Conservation (phyloP, 257 asterid species). For the Petunia secreta region DNA sequence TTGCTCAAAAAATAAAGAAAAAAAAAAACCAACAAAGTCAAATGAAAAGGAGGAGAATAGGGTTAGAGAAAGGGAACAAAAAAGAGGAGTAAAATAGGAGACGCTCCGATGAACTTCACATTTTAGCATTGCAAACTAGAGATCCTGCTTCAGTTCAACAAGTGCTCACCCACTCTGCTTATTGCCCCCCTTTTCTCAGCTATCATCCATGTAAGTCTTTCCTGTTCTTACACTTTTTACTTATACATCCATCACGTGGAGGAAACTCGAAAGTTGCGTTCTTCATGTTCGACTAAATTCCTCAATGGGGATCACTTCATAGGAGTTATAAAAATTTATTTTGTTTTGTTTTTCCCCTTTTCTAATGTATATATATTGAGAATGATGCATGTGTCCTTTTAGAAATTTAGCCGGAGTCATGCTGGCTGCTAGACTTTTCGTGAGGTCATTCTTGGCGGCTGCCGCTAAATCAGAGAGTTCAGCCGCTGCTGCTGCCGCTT, state of each 20-base stretch:
- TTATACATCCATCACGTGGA: background rate
- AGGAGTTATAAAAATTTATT: background rate
- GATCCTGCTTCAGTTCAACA: background rate
- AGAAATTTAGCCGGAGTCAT: slow-evolving; percentile 26
- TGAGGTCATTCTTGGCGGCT: slow-evolving; percentile 74
- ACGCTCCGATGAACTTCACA: background rate
- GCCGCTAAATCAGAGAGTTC: slow-evolving; percentile 71
- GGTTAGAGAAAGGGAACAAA: background rate
- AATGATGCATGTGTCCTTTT: background rate
- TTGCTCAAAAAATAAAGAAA: too few relatives aligned
- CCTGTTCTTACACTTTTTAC: too few relatives aligned
- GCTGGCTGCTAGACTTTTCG: slow-evolving; percentile 60
- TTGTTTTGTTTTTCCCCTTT: too few relatives aligned
- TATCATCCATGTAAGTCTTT: background rate
- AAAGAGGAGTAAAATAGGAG: background rate
- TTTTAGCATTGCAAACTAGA: background rate
- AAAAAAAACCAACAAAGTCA: too few relatives aligned
- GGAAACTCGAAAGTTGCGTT: background rate
- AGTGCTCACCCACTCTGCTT: background rate
- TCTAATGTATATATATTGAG: background rate
- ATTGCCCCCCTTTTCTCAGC: background rate
- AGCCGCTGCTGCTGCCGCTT: slow-evolving; percentile 53
- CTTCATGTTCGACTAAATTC: background rate
- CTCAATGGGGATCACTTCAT: background rate
- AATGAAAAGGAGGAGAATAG: background rate